Conservation (phyloP, 345 rosid species). For the Hirschfeldia incana region DNA sequence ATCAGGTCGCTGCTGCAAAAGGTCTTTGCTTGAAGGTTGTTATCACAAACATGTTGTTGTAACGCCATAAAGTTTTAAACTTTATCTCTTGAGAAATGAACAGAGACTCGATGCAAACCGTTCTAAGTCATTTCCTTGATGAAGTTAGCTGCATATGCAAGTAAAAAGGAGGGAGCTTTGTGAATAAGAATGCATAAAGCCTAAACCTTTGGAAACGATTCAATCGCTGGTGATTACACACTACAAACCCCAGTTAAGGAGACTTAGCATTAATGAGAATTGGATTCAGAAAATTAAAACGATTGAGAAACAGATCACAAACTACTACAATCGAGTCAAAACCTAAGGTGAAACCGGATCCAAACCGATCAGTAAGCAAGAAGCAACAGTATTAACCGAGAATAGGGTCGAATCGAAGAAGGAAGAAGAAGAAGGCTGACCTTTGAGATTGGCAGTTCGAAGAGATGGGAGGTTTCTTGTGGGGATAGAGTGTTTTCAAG, state of each 20-base stretch:
- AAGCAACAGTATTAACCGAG: neutral
- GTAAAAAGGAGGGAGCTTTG: conserved; percentile 3
- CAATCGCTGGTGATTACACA: neutral
- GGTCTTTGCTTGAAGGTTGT: conserved; percentile 35
- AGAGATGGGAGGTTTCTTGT: conserved; percentile 29
- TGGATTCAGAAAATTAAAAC: neutral
- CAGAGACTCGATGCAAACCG: neutral
- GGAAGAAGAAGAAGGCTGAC: conserved; percentile 24
- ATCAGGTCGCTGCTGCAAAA: conserved; percentile 46
- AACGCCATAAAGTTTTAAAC: conserved; percentile 42
- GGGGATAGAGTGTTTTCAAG: neutral
- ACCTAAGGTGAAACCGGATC: conserved; percentile 14
- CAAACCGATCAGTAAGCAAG: neutral
- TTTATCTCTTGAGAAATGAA: conserved; percentile 4
- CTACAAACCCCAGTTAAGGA: neutral
- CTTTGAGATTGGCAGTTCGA: conserved; percentile 15
- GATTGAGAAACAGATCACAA: conserved; percentile 5
- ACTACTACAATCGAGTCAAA: neutral
- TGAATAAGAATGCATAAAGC: neutral
- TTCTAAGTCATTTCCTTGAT: conserved; percentile 13
- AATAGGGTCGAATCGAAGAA: neutral
- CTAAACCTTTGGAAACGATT: neutral
- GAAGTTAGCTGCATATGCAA: conserved; percentile 10
- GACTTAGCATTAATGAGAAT: neutral
- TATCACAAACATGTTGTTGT: conserved; percentile 38